Base-by-base conservation (phyloP, 345 rosid species). In the Schrenkiella parvula region DNA sequence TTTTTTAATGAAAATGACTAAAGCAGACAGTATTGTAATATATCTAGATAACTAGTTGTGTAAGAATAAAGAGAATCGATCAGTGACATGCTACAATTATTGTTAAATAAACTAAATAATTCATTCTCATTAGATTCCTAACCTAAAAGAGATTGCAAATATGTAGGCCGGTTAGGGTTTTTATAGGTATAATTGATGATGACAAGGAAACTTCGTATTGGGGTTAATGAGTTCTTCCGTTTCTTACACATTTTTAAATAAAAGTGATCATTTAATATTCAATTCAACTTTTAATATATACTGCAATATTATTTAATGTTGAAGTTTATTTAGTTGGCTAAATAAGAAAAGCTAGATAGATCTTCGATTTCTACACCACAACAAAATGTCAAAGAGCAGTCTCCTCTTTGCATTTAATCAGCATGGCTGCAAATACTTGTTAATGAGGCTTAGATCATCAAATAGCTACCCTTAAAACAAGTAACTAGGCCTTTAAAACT, bases 121-220 rank as follows among this genome's bases (percentile, higher is more conserved):
- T 52, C 34, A 63, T 54, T 50, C 72, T 48, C 22, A 39, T 15
- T 64, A 74, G 79, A 78, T 72, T 77, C 80, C 80, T 77, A 72
- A 64, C 77, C 80, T 77, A 71, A 77, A 77, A 77, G 80, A 64
- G 76, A 70, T 18, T 72, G 80, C 34, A 72, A 67, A 62, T 50
- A 62, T 50, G 39, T 48, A 26, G 57, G 72, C 69, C 80, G 85
- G 79, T 71, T 84, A 86, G 86, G 86, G 73, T 71, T 80, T 38
- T 70, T 28, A 63, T 78, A 83, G 88, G 74, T 65, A 63, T 80
- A 53, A 82, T 82, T 59, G 55, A 62, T 67, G 74, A 74, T 80
- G 72, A 73, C 48, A 68, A 71, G 59, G 68, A 80, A 68, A 75
- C 71, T 82, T 77, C 72, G 52, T 73, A 46, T 38, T 38, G 72